Evolutionary conservation across 768 basidiomycete species (phyloP), one percentile per base, ranked within the genome.

Genomic region (Trametes elegans): DNA sequence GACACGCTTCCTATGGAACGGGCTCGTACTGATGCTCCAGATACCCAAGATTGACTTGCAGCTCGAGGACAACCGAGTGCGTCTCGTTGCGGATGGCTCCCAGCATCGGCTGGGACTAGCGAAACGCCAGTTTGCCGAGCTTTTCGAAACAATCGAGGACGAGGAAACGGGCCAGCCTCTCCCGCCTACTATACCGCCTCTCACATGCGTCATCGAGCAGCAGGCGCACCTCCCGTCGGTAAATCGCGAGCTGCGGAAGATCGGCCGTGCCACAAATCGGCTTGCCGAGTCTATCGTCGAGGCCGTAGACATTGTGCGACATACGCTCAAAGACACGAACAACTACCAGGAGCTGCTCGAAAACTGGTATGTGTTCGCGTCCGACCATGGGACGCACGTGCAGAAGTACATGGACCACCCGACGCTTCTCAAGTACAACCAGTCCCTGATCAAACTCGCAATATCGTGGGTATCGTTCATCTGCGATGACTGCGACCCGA

Each of bases 381-480:
- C 95, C 11, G 93, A 98, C 62, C 93, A 97, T 67, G 94, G 93
- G 1, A 85, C 90, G 57, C 90, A 95, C 63, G 90, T 88, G 8
- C 87, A 93, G 64, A 84, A 87, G 60, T 85, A 90, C 68, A 90
- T 97, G 86, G 93, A 96, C 62, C 80, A 80, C 14, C 66, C 81
- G 0, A 76, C 83, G 0, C 68, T 87, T 49, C 74, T 79, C 62
- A 86, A 88, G 61, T 96, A 97, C 72, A 88, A 90, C 66, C 82
- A 88, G 7, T 78, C 88, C 3, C 77, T 98, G 29, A 88, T 95
- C 70, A 87, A 85, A 57, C 81, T 98, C 48, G 93, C 95, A 9
- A 98, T 98, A 63, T 89, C 91, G 11, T 99, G 96, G 96, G 92
- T 98, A 29, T 88, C 93, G 39, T 98, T 99, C 76, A 96, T 98